These are phyloP conservation scores for Symbiodinium natans DNA, from an alignment of 73 alveolate species.

Conservation along the genomic window DNA sequence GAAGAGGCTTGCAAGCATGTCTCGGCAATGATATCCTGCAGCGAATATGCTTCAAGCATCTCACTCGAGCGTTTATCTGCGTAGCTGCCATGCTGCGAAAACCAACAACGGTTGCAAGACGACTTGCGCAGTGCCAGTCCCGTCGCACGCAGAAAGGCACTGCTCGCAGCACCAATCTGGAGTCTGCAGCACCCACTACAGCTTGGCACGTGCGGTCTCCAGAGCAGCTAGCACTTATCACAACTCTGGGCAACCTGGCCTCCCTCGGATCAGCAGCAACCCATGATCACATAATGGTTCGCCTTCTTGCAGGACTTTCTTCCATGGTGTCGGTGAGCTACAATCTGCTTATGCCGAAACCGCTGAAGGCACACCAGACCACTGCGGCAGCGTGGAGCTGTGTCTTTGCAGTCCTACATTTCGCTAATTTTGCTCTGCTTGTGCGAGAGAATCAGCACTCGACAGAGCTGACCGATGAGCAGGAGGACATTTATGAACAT, in stretches of 20 bases:
- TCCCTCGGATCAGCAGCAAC: background rate
- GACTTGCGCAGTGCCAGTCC: too few species aligned
- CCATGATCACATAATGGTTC: background rate
- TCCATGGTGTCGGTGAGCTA: slow-evolving; percentile 9
- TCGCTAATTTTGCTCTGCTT: background rate
- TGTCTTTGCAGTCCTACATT: background rate
- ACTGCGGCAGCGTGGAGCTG: background rate
- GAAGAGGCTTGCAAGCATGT: too few species aligned
- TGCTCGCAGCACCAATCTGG: too few species aligned
- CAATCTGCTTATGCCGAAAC: background rate
- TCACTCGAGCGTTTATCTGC: too few species aligned
- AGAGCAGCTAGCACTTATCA: background rate
- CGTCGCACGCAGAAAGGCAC: too few species aligned
- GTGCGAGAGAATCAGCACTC: background rate
- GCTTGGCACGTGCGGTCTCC: background rate
- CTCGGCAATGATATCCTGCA: too few species aligned
- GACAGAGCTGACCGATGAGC: background rate
- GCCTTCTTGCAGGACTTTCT: background rate
- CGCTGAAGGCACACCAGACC: background rate
- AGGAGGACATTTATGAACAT: background rate
- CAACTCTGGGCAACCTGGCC: slow-evolving; percentile 4
- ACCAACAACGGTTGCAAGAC: too few species aligned
- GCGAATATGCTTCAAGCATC: too few species aligned
- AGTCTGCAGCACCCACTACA: background rate
- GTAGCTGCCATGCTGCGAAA: too few species aligned